phyloP scores from a whole-genome alignment of 2,329 filamentous ascomycete genomes.

The Aureobasidium sp. region DNA sequence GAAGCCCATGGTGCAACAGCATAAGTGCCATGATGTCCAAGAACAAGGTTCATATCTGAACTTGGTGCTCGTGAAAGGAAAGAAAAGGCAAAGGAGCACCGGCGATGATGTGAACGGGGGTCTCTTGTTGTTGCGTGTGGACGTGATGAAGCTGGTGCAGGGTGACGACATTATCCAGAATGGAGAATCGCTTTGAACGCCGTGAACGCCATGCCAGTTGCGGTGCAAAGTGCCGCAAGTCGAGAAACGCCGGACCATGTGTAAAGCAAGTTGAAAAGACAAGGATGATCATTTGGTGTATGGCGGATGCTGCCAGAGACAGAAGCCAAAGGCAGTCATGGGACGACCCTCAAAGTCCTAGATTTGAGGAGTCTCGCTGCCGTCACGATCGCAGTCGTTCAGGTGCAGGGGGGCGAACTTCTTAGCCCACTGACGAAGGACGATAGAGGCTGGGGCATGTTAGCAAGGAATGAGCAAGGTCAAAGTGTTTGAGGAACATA shows the following conservation, averaged over 20 bases:
- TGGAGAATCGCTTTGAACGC: conserved; percentile 11
- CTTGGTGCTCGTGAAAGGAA: background rate
- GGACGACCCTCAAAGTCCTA: conserved; percentile 4
- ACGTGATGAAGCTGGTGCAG: conserved; percentile 3
- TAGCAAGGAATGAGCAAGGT: background rate
- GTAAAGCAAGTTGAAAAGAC: conserved; percentile 4
- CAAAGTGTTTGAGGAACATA: conserved; percentile 38
- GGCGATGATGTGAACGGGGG: conserved; percentile 1
- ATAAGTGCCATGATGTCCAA: conserved; percentile 5
- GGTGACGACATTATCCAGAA: conserved; percentile 11
- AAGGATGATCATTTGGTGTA: conserved; percentile 4
- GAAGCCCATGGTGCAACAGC: background rate
- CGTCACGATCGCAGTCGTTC: conserved; percentile 18
- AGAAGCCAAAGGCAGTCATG: background rate
- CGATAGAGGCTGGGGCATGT: conserved; percentile 63
- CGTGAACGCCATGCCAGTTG: conserved; percentile 13
- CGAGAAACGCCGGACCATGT: conserved; percentile 11
- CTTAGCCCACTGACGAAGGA: conserved; percentile 89
- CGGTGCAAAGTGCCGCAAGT: conserved; percentile 3
- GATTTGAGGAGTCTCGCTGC: conserved; percentile 11
- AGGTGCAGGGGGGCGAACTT: conserved; percentile 31
- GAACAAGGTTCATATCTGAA: background rate
- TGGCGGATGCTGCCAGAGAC: background rate
- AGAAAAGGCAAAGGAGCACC: conserved; percentile 1
- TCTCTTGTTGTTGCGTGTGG: conserved; percentile 10